Base-by-base conservation (phyloP, 495 filamentous ascomycete genomes). In the Polyplosphaeria fusca region DNA sequence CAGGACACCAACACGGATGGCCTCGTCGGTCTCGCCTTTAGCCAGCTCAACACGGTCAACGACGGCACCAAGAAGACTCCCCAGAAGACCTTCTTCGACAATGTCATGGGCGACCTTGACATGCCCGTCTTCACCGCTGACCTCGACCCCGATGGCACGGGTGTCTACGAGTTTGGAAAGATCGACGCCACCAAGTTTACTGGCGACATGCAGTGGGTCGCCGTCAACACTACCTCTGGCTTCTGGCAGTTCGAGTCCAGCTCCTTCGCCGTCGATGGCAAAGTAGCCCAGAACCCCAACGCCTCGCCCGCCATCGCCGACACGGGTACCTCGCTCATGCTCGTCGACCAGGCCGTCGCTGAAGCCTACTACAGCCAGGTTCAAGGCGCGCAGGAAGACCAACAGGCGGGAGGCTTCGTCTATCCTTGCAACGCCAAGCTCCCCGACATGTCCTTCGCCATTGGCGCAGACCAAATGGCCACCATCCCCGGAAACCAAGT, bases 81-180 rank as follows among this genome's bases (percentile, higher is more conserved):
- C 58, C 85, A 89, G 67, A 82, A 82, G 64, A 93, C 88, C 24
- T 93, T 91, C 70, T 92, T 93, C 69, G 87, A 89, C 54, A 91
- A 89, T 65, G 73, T 87, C 42, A 78, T 82, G 59, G 52, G 74
- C 20, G 69, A 68, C 9, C 81, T 95, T 20, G 77, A 82, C 32
- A 71, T 80, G 61, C 87, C 88, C 4, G 70, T 93, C 20, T 86
- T 93, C 70, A 86, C 87, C 2, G 84, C 84, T 22, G 79, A 85
- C 42, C 80, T 93, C 37, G 81, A 83, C 53, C 70, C 77, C 18
- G 75, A 81, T 49, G 73, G 69, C 19, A 73, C 76, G 5, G 88
- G 89, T 39, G 77, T 79, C 55, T 95, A 91, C 67, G 84, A 89
- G 52, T 93, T 93, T 69, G 89, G 89, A 22, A 70, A 58, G 42